Percentiles rank a stretch among this genome's conserved stretches.
Evolutionary conservation across 129 eudicot genomes (phyloP).

Genomic region (Kitagawia praeruptora): DNA sequence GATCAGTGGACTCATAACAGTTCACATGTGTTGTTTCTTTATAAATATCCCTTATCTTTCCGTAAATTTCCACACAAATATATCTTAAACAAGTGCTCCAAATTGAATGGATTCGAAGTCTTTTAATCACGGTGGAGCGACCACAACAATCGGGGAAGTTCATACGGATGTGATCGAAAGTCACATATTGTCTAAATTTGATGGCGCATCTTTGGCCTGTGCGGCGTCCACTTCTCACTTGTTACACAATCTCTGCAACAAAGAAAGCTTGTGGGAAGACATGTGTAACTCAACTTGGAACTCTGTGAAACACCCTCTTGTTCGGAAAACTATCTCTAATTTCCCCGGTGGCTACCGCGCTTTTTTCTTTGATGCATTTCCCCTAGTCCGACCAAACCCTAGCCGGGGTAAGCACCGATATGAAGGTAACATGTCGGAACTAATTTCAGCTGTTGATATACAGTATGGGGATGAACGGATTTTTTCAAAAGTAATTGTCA

Average conservation of each 20-base stretch:
- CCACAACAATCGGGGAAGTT: background rate
- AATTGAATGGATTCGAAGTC: background rate
- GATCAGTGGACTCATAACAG: background rate
- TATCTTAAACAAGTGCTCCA: background rate
- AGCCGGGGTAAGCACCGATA: background rate
- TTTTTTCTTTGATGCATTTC: slow-evolving; percentile 11
- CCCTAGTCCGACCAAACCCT: background rate
- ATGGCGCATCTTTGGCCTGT: slow-evolving; percentile 5
- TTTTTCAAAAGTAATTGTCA: slow-evolving; percentile 2
- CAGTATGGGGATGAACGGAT: background rate
- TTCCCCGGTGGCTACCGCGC: slow-evolving; percentile 3
- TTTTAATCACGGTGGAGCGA: background rate
- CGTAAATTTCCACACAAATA: background rate
- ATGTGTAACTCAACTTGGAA: background rate
- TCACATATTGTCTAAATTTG: slow-evolving; percentile 7
- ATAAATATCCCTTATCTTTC: background rate
- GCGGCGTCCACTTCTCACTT: background rate
- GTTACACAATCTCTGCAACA: background rate
- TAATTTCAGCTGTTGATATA: slow-evolving; percentile 10
- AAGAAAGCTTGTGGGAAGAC: background rate
- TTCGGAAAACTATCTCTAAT: background rate
- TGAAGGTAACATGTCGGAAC: background rate
- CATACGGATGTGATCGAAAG: slow-evolving; percentile 1
- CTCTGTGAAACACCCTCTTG: background rate
- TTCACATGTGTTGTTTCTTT: background rate